Evolutionary conservation across 2,329 filamentous ascomycete genomes (phyloP).

Genomic region (Clonostachys solani): DNA sequence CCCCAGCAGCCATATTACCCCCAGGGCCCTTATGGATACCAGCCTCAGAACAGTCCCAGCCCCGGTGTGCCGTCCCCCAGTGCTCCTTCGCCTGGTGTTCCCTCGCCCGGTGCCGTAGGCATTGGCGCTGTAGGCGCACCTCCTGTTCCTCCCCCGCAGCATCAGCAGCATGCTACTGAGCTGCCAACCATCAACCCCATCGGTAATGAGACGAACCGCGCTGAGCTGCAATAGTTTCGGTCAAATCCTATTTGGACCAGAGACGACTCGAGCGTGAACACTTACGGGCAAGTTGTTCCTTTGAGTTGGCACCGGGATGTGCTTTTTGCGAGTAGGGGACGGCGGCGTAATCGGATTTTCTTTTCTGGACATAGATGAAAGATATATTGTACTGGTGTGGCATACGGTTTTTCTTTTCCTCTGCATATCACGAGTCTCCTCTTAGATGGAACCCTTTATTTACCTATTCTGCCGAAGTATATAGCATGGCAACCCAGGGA

Average conservation of each 20-base stretch:
- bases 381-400: too few relatives aligned
- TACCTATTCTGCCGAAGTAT: background rate
- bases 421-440: background rate
- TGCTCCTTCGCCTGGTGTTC: conserved; percentile 3
- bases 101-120: conserved; percentile 11
- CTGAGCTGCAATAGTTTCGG: conserved; percentile 13
- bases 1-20: conserved; percentile 4
- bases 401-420: background rate
- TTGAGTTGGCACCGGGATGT: too few relatives aligned
- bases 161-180: conserved; percentile 13
- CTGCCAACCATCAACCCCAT: conserved; percentile 17
- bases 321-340: too few relatives aligned
- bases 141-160: background rate
- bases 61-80: conserved; percentile 4
- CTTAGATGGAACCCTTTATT: background rate
- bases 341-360: too few relatives aligned
- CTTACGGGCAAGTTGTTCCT: too few relatives aligned
- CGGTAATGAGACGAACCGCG: conserved; percentile 23
- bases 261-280: too few relatives aligned
- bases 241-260: too few relatives aligned
- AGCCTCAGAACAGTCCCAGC: conserved; percentile 10
- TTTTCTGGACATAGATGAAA: too few relatives aligned
- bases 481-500: background rate
- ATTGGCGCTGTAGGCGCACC: conserved; percentile 2
- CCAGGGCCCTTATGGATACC: conserved; percentile 9